phyloP scores from a whole-genome alignment of 2,329 filamentous ascomycete species.

The Fusarium anthophilum region DNA sequence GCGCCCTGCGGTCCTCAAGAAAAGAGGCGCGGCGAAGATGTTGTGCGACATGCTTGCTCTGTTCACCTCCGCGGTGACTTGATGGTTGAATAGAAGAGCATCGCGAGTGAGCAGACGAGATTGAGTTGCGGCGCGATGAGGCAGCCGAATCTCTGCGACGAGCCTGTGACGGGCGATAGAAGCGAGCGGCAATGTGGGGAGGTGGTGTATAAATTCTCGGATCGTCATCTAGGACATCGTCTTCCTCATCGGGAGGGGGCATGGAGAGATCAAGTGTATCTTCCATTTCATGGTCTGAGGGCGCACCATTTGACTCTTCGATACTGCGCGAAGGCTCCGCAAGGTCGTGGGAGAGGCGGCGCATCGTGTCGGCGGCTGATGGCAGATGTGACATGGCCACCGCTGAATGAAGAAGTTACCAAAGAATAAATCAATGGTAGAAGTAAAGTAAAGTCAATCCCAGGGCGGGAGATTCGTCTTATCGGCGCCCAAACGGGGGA shows the following conservation, averaged over 20 bases:
- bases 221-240: conserved; percentile 48
- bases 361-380: conserved; percentile 50
- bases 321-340: conserved; percentile 54
- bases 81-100: conserved; percentile 67
- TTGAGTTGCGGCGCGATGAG: conserved; percentile 81
- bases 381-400: conserved; percentile 29
- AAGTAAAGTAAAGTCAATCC: conserved; percentile 4
- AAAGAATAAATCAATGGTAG: background rate
- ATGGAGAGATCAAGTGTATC: conserved; percentile 51
- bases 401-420: background rate
- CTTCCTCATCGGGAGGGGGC: conserved; percentile 49
- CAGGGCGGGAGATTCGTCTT: conserved; percentile 1
- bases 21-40: conserved; percentile 83
- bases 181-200: conserved; percentile 79
- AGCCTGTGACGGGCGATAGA: conserved; percentile 73
- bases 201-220: conserved; percentile 67
- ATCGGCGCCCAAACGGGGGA: conserved; percentile 12
- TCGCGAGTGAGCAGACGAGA: conserved; percentile 78
- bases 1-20: conserved; percentile 81
- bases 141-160: conserved; percentile 80
- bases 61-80: conserved; percentile 62
- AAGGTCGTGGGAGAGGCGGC: conserved; percentile 53
- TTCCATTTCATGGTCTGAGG: conserved; percentile 45
- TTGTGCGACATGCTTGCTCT: conserved; percentile 81
- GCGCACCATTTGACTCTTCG: conserved; percentile 47